These are phyloP conservation scores for Alternaria brassicae DNA, from an alignment of 2,329 filamentous ascomycete species.

Conservation along the genomic window DNA sequence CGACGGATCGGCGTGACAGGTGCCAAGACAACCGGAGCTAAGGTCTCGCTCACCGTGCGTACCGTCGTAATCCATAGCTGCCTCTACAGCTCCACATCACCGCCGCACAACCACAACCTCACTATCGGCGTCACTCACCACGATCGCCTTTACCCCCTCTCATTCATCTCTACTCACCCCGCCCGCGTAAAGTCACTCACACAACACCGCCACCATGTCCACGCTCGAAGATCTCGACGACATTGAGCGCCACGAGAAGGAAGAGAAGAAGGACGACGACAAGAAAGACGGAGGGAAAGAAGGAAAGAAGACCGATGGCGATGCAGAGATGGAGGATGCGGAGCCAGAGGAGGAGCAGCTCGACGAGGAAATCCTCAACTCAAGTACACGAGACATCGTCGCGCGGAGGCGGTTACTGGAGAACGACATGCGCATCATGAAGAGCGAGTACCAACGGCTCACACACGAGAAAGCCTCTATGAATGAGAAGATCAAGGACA, in stretches of 20 bases:
- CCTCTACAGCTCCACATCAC: conserved; percentile 40
- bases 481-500: conserved; percentile 99
- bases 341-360: conserved; percentile 74
- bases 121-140: conserved; percentile 7
- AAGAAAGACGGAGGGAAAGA: conserved; percentile 63
- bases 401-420: conserved; percentile 91
- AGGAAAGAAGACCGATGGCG: conserved; percentile 68
- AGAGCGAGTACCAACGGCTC: conserved; percentile 92
- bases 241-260: conserved; percentile 79
- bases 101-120: conserved; percentile 20
- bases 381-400: conserved; percentile 93
- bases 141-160: conserved; percentile 2
- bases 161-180: background rate
- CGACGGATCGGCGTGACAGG: conserved; percentile 11
- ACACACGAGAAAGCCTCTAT: conserved; percentile 95
- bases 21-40: conserved; percentile 18
- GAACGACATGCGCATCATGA: conserved; percentile 98
- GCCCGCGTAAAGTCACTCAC: conserved; percentile 9
- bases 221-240: conserved; percentile 92
- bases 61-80: conserved; percentile 47
- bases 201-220: conserved; percentile 67
- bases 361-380: conserved; percentile 90
- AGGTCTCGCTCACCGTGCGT: conserved; percentile 25
- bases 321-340: conserved; percentile 91
- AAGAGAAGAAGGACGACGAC: conserved; percentile 67